A percentile compares a stretch with the other conserved stretches of the same genome.
Evolutionary conservation across 2,329 filamentous ascomycete species (phyloP).

Genomic region (Shiraia sp.): DNA sequence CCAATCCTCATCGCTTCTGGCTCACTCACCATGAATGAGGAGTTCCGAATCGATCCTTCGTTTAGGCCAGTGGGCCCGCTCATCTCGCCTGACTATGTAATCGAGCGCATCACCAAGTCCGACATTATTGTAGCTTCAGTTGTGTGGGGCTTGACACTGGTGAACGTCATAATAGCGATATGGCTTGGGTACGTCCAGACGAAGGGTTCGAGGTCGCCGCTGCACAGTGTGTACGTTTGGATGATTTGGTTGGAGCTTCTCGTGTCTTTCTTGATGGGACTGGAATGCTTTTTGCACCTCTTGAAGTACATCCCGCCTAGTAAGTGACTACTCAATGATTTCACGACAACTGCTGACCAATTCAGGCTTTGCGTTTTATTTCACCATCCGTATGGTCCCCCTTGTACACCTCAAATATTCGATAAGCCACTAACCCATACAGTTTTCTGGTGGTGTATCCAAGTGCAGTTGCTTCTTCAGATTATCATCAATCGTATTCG

Average conservation of each 20-base stretch:
- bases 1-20: slow-evolving; percentile 1
- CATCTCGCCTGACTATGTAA: slow-evolving; percentile 25
- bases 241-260: slow-evolving; percentile 55
- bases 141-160: slow-evolving; percentile 33
- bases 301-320: slow-evolving; percentile 39
- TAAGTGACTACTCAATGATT: slow-evolving; percentile 9
- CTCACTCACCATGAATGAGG: slow-evolving; percentile 25
- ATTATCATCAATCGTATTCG: slow-evolving; percentile 49
- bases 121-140: slow-evolving; percentile 39
- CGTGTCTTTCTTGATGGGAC: slow-evolving; percentile 49
- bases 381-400: slow-evolving; percentile 30
- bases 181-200: slow-evolving; percentile 40
- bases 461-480: slow-evolving; percentile 45
- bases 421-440: slow-evolving; percentile 4
- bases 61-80: slow-evolving; percentile 32
- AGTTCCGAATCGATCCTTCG: slow-evolving; percentile 18
- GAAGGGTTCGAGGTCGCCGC: slow-evolving; percentile 27
- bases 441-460: slow-evolving; percentile 46
- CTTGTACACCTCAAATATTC: too few relatives aligned
- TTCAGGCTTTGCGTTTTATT: slow-evolving; percentile 41
- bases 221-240: slow-evolving; percentile 50
- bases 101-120: slow-evolving; percentile 31
- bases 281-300: slow-evolving; percentile 46
- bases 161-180: slow-evolving; percentile 32
- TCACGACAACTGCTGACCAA: not conserved